A percentile compares a stretch with the other conserved stretches of the same genome.
Evolutionary conservation across 1,139 yeast species (phyloP).

Genomic region (Yamadazyma blattariae): DNA sequence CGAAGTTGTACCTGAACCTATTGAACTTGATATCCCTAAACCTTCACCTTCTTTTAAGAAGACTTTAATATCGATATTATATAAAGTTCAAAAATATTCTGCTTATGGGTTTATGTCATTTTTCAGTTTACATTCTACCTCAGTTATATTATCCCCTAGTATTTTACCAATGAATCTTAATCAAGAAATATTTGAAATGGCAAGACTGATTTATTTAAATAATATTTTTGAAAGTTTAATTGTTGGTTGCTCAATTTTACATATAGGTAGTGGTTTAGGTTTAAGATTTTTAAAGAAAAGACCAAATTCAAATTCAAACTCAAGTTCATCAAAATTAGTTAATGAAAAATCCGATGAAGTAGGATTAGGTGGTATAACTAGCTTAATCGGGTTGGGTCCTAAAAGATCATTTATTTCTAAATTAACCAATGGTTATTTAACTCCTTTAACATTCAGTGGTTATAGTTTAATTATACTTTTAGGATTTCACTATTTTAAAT

Average conservation of each 20-base stretch:
- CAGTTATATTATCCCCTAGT: slow-evolving; percentile 57
- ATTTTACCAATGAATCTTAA: slow-evolving; percentile 41
- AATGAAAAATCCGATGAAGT: slow-evolving; percentile 36
- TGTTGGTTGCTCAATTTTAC: slow-evolving; percentile 46
- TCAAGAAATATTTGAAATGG: slow-evolving; percentile 58
- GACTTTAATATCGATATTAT: slow-evolving; percentile 11
- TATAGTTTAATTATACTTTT: slow-evolving; percentile 48
- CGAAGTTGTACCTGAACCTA: slow-evolving; percentile 17
- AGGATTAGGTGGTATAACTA: slow-evolving; percentile 60
- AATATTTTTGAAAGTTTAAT: slow-evolving; percentile 50
- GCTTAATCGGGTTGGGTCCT: slow-evolving; percentile 53
- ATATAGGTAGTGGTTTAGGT: slow-evolving; percentile 52
- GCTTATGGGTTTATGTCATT: slow-evolving; percentile 60
- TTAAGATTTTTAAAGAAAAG: slow-evolving; percentile 32
- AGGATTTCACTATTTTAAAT: slow-evolving; percentile 44
- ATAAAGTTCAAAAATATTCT: slow-evolving; percentile 54
- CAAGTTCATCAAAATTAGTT: slow-evolving; percentile 9
- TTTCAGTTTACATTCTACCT: slow-evolving; percentile 53
- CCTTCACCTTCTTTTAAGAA: slow-evolving; percentile 5
- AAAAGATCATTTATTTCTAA: slow-evolving; percentile 43
- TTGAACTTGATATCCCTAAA: slow-evolving; percentile 9
- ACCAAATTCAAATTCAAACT: slow-evolving; percentile 2
- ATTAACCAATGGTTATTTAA: slow-evolving; percentile 18
- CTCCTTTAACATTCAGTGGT: slow-evolving; percentile 62
- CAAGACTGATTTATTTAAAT: slow-evolving; percentile 58